Conservation (phyloP, 2,329 filamentous ascomycete genomes). For the Nothopassalora personata region DNA sequence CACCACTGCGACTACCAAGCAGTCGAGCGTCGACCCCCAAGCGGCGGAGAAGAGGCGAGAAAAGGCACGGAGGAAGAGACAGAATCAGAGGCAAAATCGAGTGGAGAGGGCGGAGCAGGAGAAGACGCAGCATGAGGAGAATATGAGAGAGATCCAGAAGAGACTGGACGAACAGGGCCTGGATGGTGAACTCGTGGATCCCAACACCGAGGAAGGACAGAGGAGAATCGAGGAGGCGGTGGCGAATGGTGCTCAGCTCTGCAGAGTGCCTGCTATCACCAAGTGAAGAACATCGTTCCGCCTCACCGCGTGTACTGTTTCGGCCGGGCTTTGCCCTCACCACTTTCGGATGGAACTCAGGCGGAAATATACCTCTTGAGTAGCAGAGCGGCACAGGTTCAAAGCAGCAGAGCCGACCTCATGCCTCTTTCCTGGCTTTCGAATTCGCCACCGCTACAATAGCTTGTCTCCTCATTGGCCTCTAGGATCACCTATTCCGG, state of each 20-base stretch:
- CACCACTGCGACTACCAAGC: not conserved
- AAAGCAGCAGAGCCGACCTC: slow-evolving; percentile 72
- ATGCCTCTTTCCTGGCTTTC: not conserved
- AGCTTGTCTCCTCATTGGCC: no score
- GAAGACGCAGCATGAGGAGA: not conserved
- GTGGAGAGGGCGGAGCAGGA: not conserved
- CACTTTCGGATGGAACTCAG: not conserved
- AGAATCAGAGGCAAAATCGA: not conserved
- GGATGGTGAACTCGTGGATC: not conserved
- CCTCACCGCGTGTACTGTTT: not conserved
- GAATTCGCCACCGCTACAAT: no score
- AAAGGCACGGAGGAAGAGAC: not conserved
- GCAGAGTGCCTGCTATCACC: not conserved
- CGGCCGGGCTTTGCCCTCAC: not conserved
- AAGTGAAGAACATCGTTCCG: not conserved
- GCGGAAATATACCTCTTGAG: slow-evolving; percentile 26
- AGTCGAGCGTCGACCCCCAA: not conserved
- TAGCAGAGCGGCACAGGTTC: slow-evolving; percentile 92
- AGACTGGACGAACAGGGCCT: not conserved
- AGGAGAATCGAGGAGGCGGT: not conserved
- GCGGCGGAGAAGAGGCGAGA: not conserved
- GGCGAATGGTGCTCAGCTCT: not conserved
- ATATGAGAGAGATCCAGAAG: not conserved
- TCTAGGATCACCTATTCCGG: no score
- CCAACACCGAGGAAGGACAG: not conserved